Evolutionary conservation across 2,329 filamentous ascomycete species (phyloP).

Genomic region (Aspergillus brunneoviolaceus): DNA sequence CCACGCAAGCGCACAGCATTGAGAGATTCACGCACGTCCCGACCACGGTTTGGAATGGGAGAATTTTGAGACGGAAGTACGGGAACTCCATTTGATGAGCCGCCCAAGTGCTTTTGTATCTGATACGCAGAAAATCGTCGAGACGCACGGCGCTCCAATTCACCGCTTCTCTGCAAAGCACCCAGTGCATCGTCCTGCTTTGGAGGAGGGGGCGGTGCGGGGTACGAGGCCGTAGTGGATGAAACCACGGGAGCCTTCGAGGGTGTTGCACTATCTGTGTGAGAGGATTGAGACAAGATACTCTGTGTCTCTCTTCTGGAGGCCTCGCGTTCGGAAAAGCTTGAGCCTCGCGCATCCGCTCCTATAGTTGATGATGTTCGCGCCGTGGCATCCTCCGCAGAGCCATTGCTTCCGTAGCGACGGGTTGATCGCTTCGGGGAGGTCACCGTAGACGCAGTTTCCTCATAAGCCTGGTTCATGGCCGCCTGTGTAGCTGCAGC

Average conservation of each 20-base stretch:
- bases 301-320: slow-evolving; percentile 41
- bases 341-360: slow-evolving; percentile 29
- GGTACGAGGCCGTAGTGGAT: slow-evolving; percentile 43
- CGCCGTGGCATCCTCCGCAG: slow-evolving; percentile 33
- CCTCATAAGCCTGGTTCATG: slow-evolving; percentile 48
- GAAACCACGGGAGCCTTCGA: slow-evolving; percentile 30
- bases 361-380: slow-evolving; percentile 30
- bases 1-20: slow-evolving; percentile 65
- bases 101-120: slow-evolving; percentile 88
- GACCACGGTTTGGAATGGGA: slow-evolving; percentile 72
- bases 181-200: slow-evolving; percentile 87
- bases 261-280: slow-evolving; percentile 59
- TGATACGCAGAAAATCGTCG: slow-evolving; percentile 94
- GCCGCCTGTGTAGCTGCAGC: slow-evolving; percentile 44
- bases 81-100: slow-evolving; percentile 76
- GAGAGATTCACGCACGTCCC: slow-evolving; percentile 75
- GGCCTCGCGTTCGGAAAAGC: slow-evolving; percentile 41
- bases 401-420: slow-evolving; percentile 42
- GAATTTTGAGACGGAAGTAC: slow-evolving; percentile 64
- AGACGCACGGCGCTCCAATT: slow-evolving; percentile 88
- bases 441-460: slow-evolving; percentile 31
- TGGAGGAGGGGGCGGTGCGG: slow-evolving; percentile 74
- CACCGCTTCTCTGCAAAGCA: slow-evolving; percentile 85
- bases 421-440: slow-evolving; percentile 37
- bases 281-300: slow-evolving; percentile 59